Conservation (phyloP, 192 early-diverging fungal genomes). For the Coemansia aciculifera region DNA sequence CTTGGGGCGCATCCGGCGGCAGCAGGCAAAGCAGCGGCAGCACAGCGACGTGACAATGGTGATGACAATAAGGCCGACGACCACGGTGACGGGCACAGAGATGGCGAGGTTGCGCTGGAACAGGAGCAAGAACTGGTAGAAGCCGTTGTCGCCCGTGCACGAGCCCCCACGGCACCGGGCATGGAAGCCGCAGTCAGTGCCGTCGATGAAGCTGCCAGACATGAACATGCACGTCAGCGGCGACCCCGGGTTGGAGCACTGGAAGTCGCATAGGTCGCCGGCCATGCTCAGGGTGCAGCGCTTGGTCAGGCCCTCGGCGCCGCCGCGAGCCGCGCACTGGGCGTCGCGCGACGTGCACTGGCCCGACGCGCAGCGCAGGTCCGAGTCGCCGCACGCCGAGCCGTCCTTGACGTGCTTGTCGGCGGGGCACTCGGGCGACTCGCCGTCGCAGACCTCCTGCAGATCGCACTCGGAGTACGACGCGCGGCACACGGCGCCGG, state of each 20-base stretch:
- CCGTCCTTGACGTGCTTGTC: conserved; percentile 70
- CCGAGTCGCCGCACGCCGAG: conserved; percentile 59
- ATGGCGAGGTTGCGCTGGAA: conserved; percentile 57
- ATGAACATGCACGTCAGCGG: conserved; percentile 55
- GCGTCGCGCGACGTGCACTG: conserved; percentile 72
- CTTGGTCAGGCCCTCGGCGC: conserved; percentile 52
- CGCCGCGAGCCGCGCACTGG: conserved; percentile 65
- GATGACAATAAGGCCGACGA: conserved; percentile 39
- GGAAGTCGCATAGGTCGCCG: conserved; percentile 61
- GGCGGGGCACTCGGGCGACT: conserved; percentile 65
- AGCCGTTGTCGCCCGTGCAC: conserved; percentile 61
- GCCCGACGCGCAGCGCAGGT: conserved; percentile 66
- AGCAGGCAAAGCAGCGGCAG: conserved; percentile 53
- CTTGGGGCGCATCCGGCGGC: conserved; percentile 24
- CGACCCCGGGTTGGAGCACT: conserved; percentile 60
- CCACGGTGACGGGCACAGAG: conserved; percentile 55
- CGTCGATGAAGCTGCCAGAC: conserved; percentile 68
- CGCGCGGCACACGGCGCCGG: conserved; percentile 68
- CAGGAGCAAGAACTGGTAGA: conserved; percentile 56
- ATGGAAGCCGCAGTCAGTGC: conserved; percentile 67
- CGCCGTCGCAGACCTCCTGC: conserved; percentile 75
- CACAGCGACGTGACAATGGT: conserved; percentile 30
- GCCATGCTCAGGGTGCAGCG: conserved; percentile 59
- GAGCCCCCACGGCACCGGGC: conserved; percentile 56
- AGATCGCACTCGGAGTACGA: conserved; percentile 79